A percentile compares a stretch with the other conserved stretches of the same genome.
phyloP scores from a whole-genome alignment of 2,329 filamentous ascomycete species.

The Alternaria brassicae region DNA sequence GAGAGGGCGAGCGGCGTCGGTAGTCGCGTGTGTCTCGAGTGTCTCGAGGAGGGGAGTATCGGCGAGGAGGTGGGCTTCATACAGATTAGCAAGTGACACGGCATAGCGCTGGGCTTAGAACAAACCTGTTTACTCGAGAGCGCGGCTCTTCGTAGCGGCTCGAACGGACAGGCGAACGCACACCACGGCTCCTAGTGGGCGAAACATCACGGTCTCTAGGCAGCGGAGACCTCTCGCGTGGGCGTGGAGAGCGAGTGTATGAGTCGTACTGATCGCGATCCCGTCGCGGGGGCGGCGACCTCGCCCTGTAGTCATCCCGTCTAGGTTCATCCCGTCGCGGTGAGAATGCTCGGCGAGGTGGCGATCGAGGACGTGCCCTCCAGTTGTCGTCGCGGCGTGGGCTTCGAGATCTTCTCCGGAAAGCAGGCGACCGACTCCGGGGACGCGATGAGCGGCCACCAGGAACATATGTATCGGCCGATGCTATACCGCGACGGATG shows the following conservation, averaged over 20 bases:
- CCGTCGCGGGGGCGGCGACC: slow-evolving; percentile 53
- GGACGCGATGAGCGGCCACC: slow-evolving; percentile 45
- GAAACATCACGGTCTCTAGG: slow-evolving; percentile 56
- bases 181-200: slow-evolving; percentile 55
- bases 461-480: slow-evolving; percentile 53
- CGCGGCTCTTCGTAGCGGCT: slow-evolving; percentile 57
- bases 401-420: slow-evolving; percentile 51
- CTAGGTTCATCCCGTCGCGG: slow-evolving; percentile 47
- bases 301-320: slow-evolving; percentile 40
- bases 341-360: slow-evolving; percentile 53
- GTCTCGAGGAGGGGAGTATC: slow-evolving; percentile 54
- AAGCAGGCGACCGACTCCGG: slow-evolving; percentile 50
- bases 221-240: slow-evolving; percentile 54
- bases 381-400: slow-evolving; percentile 52
- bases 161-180: slow-evolving; percentile 52
- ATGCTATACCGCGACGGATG: slow-evolving; percentile 44
- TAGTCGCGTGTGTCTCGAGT: slow-evolving; percentile 55
- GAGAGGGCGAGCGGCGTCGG: slow-evolving; percentile 62
- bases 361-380: slow-evolving; percentile 58
- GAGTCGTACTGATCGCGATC: slow-evolving; percentile 51
- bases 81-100: slow-evolving; percentile 9
- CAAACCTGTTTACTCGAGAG: slow-evolving; percentile 48
- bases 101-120: background rate
- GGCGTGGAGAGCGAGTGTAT: slow-evolving; percentile 52
- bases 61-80: slow-evolving; percentile 44